Conservation (phyloP, 2,329 filamentous ascomycete species). For the Colletotrichum trifolii region DNA sequence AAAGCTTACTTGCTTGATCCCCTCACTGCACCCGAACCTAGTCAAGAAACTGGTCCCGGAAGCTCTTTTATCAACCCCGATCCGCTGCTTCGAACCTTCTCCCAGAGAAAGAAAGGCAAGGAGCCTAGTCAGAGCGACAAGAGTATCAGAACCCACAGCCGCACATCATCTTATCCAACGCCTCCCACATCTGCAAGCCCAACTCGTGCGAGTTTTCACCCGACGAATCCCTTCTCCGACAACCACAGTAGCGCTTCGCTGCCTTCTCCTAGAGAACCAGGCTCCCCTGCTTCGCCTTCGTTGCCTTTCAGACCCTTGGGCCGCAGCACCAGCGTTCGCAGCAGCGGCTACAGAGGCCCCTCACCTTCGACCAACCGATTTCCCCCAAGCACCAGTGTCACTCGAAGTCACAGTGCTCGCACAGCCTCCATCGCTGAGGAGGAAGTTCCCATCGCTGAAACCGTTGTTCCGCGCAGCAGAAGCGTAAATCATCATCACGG, state of each 20-base stretch:
- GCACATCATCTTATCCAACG: conserved; percentile 49
- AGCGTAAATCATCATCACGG: conserved; percentile 31
- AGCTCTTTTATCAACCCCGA: conserved; percentile 60
- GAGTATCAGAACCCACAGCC: conserved; percentile 30
- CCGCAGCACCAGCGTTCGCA: conserved; percentile 41
- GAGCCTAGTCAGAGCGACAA: conserved; percentile 20
- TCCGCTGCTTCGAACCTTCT: conserved; percentile 39
- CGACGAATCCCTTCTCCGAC: conserved; percentile 55
- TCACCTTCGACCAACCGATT: conserved; percentile 32
- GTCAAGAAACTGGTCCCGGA: conserved; percentile 74
- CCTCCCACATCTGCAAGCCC: conserved; percentile 67
- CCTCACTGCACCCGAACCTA: conserved; percentile 74
- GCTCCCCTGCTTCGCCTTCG: conserved; percentile 35
- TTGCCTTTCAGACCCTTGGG: conserved; percentile 34
- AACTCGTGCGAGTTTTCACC: conserved; percentile 57
- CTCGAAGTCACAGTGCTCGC: conserved; percentile 42
- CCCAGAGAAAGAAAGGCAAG: conserved; percentile 40
- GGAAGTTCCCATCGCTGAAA: not conserved
- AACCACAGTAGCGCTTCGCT: conserved; percentile 45
- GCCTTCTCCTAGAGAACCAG: conserved; percentile 36
- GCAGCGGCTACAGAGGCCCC: conserved; percentile 44
- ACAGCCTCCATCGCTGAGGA: conserved; percentile 23
- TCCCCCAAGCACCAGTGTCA: conserved; percentile 46
- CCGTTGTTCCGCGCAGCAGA: conserved; percentile 24
- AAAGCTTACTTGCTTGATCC: conserved; percentile 76